A percentile compares a stretch with the other conserved stretches of the same genome.
These are phyloP conservation scores for Didymella lethalis DNA, from an alignment of 2,329 filamentous ascomycete genomes.

Conservation along the genomic window DNA sequence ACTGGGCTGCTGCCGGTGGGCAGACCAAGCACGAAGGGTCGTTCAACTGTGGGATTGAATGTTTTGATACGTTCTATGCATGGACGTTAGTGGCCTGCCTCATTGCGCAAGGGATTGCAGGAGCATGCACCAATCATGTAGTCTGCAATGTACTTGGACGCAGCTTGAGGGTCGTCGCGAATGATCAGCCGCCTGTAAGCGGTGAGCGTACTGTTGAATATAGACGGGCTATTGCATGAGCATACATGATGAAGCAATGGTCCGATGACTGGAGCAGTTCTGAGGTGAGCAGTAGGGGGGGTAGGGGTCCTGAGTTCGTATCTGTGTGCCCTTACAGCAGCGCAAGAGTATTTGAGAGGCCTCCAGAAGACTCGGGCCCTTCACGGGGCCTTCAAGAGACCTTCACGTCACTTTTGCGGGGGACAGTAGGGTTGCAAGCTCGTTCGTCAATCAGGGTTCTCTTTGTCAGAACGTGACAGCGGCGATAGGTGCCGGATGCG, in stretches of 20 bases:
- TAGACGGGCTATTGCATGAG: slow-evolving; percentile 32
- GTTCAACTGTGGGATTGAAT: slow-evolving; percentile 74
- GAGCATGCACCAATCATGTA: slow-evolving; percentile 72
- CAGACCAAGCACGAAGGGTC: slow-evolving; percentile 82
- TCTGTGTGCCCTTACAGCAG: slow-evolving; percentile 7
- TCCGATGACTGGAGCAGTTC: slow-evolving; percentile 22
- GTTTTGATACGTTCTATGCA: slow-evolving; percentile 74
- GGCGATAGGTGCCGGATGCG: slow-evolving; percentile 32
- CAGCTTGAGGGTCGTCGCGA: slow-evolving; percentile 72
- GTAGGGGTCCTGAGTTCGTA: slow-evolving; percentile 7
- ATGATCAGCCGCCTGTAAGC: slow-evolving; percentile 80
- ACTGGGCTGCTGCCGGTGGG: slow-evolving; percentile 85
- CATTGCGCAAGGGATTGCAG: slow-evolving; percentile 31
- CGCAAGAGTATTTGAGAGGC: slow-evolving; percentile 29
- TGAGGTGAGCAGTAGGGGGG: slow-evolving; percentile 20
- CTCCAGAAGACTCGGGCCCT: background rate
- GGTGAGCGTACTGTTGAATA: slow-evolving; percentile 38
- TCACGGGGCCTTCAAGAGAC: slow-evolving; percentile 9
- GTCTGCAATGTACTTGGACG: slow-evolving; percentile 79
- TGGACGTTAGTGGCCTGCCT: slow-evolving; percentile 34
- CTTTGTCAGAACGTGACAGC: slow-evolving; percentile 37
- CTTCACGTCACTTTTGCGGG: slow-evolving; percentile 36
- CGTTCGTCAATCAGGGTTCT: slow-evolving; percentile 30
- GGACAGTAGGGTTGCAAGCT: slow-evolving; percentile 22
- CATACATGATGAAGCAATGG: slow-evolving; percentile 42